Evolutionary conservation across 2,329 filamentous ascomycete species (phyloP), one percentile per base, ranked within the genome.

Genomic region (Daldinia sp.): DNA sequence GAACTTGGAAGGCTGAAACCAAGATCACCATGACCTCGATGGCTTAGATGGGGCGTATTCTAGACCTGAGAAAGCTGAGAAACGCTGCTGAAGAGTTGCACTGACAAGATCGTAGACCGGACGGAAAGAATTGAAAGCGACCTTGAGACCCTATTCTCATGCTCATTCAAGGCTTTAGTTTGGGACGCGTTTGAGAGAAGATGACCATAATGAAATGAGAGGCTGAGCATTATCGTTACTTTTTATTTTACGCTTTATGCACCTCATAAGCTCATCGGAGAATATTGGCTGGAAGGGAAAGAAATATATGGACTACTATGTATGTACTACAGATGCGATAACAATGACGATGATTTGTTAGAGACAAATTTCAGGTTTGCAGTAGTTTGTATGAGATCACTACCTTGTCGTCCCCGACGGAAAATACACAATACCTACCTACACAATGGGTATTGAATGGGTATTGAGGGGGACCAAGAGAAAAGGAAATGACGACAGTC

Each of bases 401-500:
- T 50, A 41, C 37, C 6, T 12, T 12, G 12, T 9, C 28, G 10
- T 35, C 33, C 5, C 20, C 18, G 50, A 54, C 37, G 30, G 30
- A 7, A 26, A 26, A 51, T 51, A 23, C 30, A 33, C 30, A 33
- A 23, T 23, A 23, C 20, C 1, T 23, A 23, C 20, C 30, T 33
- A 33, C 6, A 33, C 3, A 33, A 4, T 33, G 4, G 30, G 30
- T 1, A 33, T 1, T 35, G 9, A 33, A 60, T 35, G 60, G 23
- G 42, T 55, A 62, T 55, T 63, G 33, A 41, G 44, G 57, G 53
- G 60, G 53, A 37, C 44, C 13, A 26, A 60, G 33, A 55, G 28
- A 53, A 67, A 63, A 54, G 60, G 48, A 63, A 65, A 71, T 69
- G 69, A 71, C 69, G 69, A 71, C 67, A 71, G 61, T 53, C 33